These are phyloP conservation scores for Cercophora scortea DNA, from an alignment of 495 filamentous ascomycete species.

Conservation along the genomic window DNA sequence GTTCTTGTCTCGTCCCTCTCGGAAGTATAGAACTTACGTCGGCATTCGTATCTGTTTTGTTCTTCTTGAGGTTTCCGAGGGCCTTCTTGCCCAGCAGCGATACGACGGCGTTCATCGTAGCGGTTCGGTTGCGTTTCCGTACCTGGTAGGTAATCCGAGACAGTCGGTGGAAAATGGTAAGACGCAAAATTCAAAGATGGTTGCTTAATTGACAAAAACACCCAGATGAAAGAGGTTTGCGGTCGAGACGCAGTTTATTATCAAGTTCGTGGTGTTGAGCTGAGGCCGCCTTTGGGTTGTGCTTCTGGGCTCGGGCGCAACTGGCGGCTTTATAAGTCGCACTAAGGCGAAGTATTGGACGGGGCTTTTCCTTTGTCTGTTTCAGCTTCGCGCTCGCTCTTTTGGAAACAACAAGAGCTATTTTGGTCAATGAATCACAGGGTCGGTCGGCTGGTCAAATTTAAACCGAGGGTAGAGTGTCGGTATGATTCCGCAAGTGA, in stretches of 20 bases:
- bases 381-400: slow-evolving; percentile 13
- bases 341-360: slow-evolving; percentile 7
- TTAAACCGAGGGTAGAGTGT: neutral
- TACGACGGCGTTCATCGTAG: slow-evolving; percentile 11
- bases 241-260: neutral
- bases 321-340: neutral
- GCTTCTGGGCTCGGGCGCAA: slow-evolving; percentile 4
- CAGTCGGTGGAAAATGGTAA: neutral
- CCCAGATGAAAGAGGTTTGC: neutral
- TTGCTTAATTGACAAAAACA: neutral
- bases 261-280: neutral
- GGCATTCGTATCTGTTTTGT: slow-evolving; percentile 63
- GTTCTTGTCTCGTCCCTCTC: neutral
- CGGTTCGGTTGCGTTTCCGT: neutral
- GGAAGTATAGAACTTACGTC: slow-evolving; percentile 40
- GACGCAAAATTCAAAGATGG: neutral
- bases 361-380: slow-evolving; percentile 7
- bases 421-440: neutral
- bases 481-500: neutral
- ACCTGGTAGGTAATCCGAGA: neutral
- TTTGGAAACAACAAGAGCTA: neutral
- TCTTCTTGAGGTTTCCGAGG: slow-evolving; percentile 54
- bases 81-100: slow-evolving; percentile 58
- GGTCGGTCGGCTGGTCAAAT: neutral
- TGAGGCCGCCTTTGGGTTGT: neutral